Conservation (phyloP, 352 stramenopile species). For the Phytophthora capsici region DNA sequence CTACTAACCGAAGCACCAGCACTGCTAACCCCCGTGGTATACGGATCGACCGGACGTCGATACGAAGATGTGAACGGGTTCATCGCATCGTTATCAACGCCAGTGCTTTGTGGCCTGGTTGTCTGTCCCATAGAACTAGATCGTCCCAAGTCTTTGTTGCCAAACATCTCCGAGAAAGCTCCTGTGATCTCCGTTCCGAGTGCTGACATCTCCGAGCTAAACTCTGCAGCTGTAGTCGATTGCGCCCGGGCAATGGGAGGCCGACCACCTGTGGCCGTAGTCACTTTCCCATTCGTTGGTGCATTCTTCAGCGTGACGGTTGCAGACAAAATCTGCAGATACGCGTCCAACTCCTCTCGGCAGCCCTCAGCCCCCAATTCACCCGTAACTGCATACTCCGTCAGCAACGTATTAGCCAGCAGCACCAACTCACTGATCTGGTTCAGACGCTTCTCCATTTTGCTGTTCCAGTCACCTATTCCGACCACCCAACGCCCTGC, state of each 20-base stretch:
- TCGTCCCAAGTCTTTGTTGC: slow-evolving; percentile 20
- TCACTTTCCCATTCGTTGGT: slow-evolving; percentile 19
- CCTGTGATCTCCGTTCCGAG: slow-evolving; percentile 35
- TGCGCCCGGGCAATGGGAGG: slow-evolving; percentile 9
- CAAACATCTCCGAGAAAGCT: slow-evolving; percentile 42
- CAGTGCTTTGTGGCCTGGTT: slow-evolving; percentile 11
- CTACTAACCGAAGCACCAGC: slow-evolving; percentile 26
- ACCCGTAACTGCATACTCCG: slow-evolving; percentile 77
- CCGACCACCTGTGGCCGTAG: slow-evolving; percentile 1
- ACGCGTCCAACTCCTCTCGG: slow-evolving; percentile 68
- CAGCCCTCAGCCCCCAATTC: slow-evolving; percentile 56
- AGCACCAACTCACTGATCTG: slow-evolving; percentile 88
- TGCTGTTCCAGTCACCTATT: slow-evolving; percentile 87
- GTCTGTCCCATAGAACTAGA: slow-evolving; percentile 10
- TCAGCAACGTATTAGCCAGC: slow-evolving; percentile 74
- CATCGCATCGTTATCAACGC: slow-evolving; percentile 62
- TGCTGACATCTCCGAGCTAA: slow-evolving; percentile 39
- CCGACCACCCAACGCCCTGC: slow-evolving; percentile 84
- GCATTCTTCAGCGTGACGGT: slow-evolving; percentile 72
- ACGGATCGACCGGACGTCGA: slow-evolving; percentile 44
- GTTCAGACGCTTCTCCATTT: slow-evolving; percentile 83
- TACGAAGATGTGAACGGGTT: slow-evolving; percentile 75
- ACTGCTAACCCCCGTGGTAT: slow-evolving; percentile 20
- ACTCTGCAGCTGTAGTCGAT: slow-evolving; percentile 28
- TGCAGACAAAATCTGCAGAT: slow-evolving; percentile 65